phyloP scores from a whole-genome alignment of 2,329 filamentous ascomycete species.

The Leptodontidium sp. region DNA sequence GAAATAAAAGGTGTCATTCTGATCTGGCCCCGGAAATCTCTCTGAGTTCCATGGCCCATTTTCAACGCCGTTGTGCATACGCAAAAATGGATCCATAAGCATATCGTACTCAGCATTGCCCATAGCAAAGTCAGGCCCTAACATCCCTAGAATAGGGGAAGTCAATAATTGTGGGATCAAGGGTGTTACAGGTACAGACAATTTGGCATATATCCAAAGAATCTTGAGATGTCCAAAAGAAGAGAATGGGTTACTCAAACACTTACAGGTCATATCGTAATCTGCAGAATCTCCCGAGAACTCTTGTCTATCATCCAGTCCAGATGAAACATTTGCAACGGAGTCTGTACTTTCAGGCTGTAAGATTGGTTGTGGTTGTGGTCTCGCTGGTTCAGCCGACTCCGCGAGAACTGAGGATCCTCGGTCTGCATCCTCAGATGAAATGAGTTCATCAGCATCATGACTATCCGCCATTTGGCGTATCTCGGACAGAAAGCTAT shows the following conservation, averaged over 20 bases:
- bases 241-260: neutral
- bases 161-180: neutral
- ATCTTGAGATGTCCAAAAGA: neutral
- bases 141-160: neutral
- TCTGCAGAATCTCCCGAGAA: neutral
- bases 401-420: neutral
- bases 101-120: constrained; percentile 14
- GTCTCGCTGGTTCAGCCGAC: neutral
- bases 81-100: constrained; percentile 14
- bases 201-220: neutral
- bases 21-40: constrained; percentile 3
- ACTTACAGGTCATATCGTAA: constrained; percentile 10
- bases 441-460: constrained; percentile 1
- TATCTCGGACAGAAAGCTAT: constrained; percentile 5
- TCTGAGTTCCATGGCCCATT: constrained; percentile 3
- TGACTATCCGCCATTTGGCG: neutral
- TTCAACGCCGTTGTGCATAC: constrained; percentile 3
- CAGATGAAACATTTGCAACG: neutral
- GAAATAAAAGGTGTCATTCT: constrained; percentile 14
- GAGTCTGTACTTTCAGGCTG: neutral
- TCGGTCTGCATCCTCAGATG: neutral
- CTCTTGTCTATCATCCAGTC: neutral
- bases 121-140: constrained; percentile 10
- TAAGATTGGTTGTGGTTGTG: neutral
- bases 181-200: no score